Evolutionary conservation across 176 grass and related monocot species (phyloP).

Genomic region (Aegilops tauschii): DNA sequence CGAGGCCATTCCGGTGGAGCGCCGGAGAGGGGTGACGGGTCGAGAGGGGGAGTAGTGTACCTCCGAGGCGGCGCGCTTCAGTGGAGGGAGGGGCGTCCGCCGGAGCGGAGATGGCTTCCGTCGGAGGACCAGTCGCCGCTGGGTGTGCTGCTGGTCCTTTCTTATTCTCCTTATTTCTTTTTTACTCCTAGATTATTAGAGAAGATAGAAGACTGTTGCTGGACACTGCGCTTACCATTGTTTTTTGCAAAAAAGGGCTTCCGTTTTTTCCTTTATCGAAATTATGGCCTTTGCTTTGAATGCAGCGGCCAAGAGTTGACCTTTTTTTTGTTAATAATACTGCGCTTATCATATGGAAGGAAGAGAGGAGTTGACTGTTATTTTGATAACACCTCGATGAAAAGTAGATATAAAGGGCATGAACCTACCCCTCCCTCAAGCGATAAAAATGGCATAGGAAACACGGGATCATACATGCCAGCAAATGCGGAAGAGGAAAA

Average conservation of each 20-base stretch:
- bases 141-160: not conserved
- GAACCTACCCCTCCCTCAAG: no score
- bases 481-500: not conserved
- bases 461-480: not conserved
- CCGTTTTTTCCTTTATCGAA: not conserved
- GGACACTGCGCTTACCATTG: not conserved
- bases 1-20: not conserved
- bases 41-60: not conserved
- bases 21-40: not conserved
- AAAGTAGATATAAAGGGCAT: no score
- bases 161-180: not conserved
- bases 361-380: not conserved
- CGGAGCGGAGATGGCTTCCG: not conserved
- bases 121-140: not conserved
- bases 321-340: no score
- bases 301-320: no score
- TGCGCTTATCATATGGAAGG: no score
- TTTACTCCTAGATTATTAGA: no score
- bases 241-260: not conserved
- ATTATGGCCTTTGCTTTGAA: not conserved
- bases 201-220: not conserved
- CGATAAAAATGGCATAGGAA: not conserved
- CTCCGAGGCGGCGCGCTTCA: not conserved
- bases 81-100: not conserved
- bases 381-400: not conserved